These are phyloP conservation scores for Neurospora sublineolata DNA, from an alignment of 495 filamentous ascomycete genomes.

Conservation along the genomic window DNA sequence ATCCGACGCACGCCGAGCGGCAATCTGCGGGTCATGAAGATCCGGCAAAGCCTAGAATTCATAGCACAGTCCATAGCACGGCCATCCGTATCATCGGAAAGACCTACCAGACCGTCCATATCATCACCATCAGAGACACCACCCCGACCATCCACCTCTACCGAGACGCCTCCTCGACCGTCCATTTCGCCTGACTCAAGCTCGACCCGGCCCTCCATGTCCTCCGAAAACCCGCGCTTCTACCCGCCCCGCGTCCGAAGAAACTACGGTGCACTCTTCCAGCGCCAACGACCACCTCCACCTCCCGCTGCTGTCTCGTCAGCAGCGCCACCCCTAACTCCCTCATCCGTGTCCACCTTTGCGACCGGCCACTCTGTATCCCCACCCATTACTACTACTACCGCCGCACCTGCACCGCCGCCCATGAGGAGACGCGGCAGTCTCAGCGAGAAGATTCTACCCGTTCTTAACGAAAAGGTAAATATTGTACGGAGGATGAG, in stretches of 20 bases:
- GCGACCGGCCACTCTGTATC: neutral
- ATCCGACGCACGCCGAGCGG: constrained; percentile 39
- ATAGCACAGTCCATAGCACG: constrained; percentile 10
- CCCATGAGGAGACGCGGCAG: neutral
- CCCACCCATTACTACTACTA: neutral
- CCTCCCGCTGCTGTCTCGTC: neutral
- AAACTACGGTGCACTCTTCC: neutral
- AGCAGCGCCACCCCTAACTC: neutral
- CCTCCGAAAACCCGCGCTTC: neutral
- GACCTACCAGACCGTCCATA: neutral
- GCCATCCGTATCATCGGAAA: neutral
- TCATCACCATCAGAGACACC: neutral
- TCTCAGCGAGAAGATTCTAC: constrained; percentile 16
- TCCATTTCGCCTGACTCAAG: neutral
- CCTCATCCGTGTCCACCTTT: neutral
- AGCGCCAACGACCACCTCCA: neutral
- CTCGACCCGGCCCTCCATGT: neutral
- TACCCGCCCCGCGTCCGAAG: neutral
- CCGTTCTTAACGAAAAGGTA: constrained; percentile 26
- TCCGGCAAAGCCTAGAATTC: constrained; percentile 29
- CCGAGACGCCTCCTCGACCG: neutral
- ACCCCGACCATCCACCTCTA: neutral
- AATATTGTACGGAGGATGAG: constrained; percentile 44
- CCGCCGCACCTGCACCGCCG: neutral
- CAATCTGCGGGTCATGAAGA: constrained; percentile 38